Percentiles rank a stretch among this genome's conserved stretches.
These are phyloP conservation scores for Apiosordaria backusii DNA, from an alignment of 495 filamentous ascomycete species.

Conservation along the genomic window DNA sequence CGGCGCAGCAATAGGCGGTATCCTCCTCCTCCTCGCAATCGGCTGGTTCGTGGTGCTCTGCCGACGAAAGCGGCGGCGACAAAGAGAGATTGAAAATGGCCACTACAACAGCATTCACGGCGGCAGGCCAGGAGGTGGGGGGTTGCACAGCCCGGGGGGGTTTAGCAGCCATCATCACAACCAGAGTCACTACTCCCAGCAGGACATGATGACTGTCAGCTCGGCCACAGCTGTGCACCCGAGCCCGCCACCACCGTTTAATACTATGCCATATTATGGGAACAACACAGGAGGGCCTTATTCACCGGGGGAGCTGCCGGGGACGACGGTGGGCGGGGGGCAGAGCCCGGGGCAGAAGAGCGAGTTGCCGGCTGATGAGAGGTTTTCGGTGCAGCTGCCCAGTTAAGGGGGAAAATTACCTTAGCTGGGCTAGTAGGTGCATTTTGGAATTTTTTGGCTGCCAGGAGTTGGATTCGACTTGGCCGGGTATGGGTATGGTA, in stretches of 20 bases:
- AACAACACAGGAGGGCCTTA: background rate
- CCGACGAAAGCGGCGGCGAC: slow-evolving; percentile 4
- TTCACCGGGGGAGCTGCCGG: background rate
- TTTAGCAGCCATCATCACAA: background rate
- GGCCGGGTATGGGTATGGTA: background rate
- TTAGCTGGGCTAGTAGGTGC: background rate
- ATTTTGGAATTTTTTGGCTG: too few relatives aligned
- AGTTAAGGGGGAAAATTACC: background rate
- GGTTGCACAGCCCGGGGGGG: background rate
- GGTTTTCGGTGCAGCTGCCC: background rate
- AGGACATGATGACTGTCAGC: background rate
- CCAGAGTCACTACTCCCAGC: background rate
- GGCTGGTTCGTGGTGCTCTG: slow-evolving; percentile 6
- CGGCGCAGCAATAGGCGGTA: slow-evolving; percentile 20
- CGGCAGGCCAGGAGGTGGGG: background rate
- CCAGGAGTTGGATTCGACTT: too few relatives aligned
- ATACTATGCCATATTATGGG: background rate
- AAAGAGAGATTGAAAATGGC: background rate
- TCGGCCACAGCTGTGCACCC: background rate
- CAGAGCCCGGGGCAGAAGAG: slow-evolving; percentile 18
- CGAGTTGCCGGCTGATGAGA: slow-evolving; percentile 21
- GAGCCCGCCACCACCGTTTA: background rate
- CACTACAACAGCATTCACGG: slow-evolving; percentile 1
- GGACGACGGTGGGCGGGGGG: slow-evolving; percentile 1
- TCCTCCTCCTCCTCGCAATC: slow-evolving; percentile 12